phyloP scores from a whole-genome alignment of 176 grass and related monocot species.

The Avena eriantha region DNA sequence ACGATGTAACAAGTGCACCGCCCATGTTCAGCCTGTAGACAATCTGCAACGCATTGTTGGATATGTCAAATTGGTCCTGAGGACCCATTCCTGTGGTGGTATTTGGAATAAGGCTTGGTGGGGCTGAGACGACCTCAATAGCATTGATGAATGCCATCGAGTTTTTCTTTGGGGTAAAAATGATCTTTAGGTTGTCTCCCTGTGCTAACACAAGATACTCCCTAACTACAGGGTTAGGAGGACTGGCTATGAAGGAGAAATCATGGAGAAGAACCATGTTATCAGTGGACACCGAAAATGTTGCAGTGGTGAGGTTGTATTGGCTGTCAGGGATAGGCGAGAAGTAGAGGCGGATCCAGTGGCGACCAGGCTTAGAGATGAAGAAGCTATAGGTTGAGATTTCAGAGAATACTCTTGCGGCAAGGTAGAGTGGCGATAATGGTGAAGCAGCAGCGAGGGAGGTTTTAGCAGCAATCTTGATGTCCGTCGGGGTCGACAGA shows the following conservation, averaged over 20 bases:
- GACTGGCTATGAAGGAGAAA: conserved; percentile 65
- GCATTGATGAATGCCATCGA: conserved; percentile 92
- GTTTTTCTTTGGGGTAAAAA: conserved; percentile 71
- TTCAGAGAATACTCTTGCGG: conserved; percentile 77
- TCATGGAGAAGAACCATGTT: conserved; percentile 88
- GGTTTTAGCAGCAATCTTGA: conserved; percentile 66
- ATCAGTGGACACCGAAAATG: conserved; percentile 73
- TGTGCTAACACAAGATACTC: conserved; percentile 70
- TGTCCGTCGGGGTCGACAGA: conserved; percentile 72
- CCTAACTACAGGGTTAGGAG: conserved; percentile 64
- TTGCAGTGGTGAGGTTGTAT: conserved; percentile 84
- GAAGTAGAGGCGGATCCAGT: conserved; percentile 89
- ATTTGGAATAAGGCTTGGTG: conserved; percentile 71
- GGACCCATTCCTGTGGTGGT: conserved; percentile 53
- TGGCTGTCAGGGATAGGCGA: conserved; percentile 64
- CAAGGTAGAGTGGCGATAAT: conserved; percentile 59
- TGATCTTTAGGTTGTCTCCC: conserved; percentile 64
- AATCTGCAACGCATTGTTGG: conserved; percentile 76
- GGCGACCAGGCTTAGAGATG: conserved; percentile 75
- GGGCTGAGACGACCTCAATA: conserved; percentile 77
- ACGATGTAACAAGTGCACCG: conserved; percentile 55
- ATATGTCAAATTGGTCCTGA: conserved; percentile 58
- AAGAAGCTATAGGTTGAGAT: conserved; percentile 88
- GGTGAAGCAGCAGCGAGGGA: conserved; percentile 40
- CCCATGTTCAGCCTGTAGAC: conserved; percentile 84